Conservation (phyloP, 192 early-diverging fungal species). For the Mortierella antarctica region DNA sequence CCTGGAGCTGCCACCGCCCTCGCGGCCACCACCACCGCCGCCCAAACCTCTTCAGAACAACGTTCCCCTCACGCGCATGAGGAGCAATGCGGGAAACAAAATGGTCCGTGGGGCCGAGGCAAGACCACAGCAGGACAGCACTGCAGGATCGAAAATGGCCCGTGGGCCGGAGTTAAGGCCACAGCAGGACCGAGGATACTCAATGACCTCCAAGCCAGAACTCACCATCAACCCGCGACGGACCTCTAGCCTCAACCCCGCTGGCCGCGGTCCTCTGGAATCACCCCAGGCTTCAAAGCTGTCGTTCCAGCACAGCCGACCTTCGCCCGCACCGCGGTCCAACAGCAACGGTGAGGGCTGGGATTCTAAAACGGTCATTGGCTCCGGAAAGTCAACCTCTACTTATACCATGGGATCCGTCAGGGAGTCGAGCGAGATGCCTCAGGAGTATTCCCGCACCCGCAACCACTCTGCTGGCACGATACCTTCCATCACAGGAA, state of each 20-base stretch:
- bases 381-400: constrained; percentile 12
- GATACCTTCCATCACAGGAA: neutral
- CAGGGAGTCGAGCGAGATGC: constrained; percentile 18
- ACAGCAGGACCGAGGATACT: neutral
- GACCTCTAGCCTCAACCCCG: constrained; percentile 43
- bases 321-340: constrained; percentile 6
- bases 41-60: constrained; percentile 41
- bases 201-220: constrained; percentile 13
- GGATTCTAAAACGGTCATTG: constrained; percentile 35
- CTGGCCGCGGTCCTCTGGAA: constrained; percentile 23
- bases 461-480: constrained; percentile 33
- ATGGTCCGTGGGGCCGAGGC: constrained; percentile 8
- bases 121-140: constrained; percentile 10
- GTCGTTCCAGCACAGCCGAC: constrained; percentile 2
- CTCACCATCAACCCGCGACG: constrained; percentile 24
- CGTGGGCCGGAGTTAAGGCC: no score
- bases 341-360: constrained; percentile 33
- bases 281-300: constrained; percentile 13
- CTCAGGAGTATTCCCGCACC: constrained; percentile 8
- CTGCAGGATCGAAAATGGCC: no score
- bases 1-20: constrained; percentile 51
- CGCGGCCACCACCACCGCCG: constrained; percentile 31
- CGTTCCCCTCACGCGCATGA: neutral
- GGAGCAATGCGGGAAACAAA: constrained; percentile 8
- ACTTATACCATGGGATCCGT: constrained; percentile 25